Evolutionary conservation across 805 yeast genomes (phyloP), one percentile per base, ranked within the genome.

Genomic region (Metschnikowia orientalis): DNA sequence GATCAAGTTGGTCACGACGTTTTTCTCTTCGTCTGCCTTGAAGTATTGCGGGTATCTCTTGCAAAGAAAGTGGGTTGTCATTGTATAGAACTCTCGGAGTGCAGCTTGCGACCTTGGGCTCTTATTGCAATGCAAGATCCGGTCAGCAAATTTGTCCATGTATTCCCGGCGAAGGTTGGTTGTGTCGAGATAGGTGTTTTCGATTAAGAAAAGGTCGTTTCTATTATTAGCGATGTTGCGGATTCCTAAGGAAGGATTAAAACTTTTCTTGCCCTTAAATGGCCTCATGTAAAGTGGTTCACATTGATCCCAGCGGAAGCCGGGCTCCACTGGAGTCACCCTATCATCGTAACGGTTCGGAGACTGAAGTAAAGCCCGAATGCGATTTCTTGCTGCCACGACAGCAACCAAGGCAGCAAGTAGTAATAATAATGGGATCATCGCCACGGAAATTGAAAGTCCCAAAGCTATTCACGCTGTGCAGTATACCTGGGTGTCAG

Each of bases 201-300:
- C 92, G 3, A 84, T 53, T 19, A 75, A 57, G 15, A 84, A 59
- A 73, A 80, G 73, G 23, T 80, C 79, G 25, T 69, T 65, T 2
- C 77, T 57, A 2, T 52, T 41, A n/a, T 47, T 36, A 5, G 54
- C 42, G 14, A 63, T 36, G 37, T 57, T 57, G 11, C 45, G 47
- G 22, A 63, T 47, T 4, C 56, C 64, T 63, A 64, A 55, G 8
- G 59, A 51, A 3, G 61, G 59, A 23, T 55, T 59, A 41, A 58
- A 60, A 46, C 56, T 57, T 24, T 45, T 52, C 36, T 63, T 63
- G 6, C 59, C 60, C 7, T 43, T 57, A 42, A 64, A 64, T 1
- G 69, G 68, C 15, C 68, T 52, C 8, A 56, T 41, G 53, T 21
- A 63, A 55, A 25, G 67, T 48, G 48, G 68, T 62, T 38, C 67